Evolutionary conservation across 768 basidiomycete genomes (phyloP).

Genomic region (Heimioporus sp.): DNA sequence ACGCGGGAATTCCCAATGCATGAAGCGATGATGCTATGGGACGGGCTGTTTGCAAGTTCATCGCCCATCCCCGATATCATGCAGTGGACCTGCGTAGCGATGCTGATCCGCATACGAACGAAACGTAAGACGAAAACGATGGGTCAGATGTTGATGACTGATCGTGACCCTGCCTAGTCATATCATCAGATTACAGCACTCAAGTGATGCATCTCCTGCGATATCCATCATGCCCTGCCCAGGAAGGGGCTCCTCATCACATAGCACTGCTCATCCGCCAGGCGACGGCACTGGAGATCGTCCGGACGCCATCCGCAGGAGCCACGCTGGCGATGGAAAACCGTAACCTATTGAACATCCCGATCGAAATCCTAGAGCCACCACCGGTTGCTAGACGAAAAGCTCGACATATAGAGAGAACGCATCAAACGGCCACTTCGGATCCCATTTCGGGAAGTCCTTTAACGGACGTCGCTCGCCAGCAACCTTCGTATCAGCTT

Average conservation of each 20-base stretch:
- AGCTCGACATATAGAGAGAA: slow-evolving; percentile 31
- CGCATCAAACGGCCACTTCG: slow-evolving; percentile 24
- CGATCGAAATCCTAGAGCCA: slow-evolving; percentile 59
- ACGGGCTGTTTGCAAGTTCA: slow-evolving; percentile 85
- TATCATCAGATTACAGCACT: slow-evolving; percentile 81
- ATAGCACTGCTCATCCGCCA: slow-evolving; percentile 76
- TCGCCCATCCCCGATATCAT: slow-evolving; percentile 72
- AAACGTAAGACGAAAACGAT: slow-evolving; percentile 54
- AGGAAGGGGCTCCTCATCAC: slow-evolving; percentile 48
- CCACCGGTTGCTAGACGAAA: slow-evolving; percentile 38
- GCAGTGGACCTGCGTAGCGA: slow-evolving; percentile 88
- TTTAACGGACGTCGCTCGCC: slow-evolving; percentile 36
- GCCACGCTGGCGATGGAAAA: slow-evolving; percentile 83
- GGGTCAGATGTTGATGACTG: slow-evolving; percentile 3
- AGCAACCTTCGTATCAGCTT: slow-evolving; percentile 43
- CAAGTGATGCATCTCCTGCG: slow-evolving; percentile 84
- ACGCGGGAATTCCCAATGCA: slow-evolving; percentile 85
- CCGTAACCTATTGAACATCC: slow-evolving; percentile 69
- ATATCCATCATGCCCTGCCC: slow-evolving; percentile 57
- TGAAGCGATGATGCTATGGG: slow-evolving; percentile 90
- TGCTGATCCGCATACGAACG: slow-evolving; percentile 93
- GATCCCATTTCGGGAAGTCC: slow-evolving; percentile 17
- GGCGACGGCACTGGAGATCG: slow-evolving; percentile 73
- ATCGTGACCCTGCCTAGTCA: slow-evolving; percentile 49
- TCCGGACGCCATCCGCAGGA: slow-evolving; percentile 72